A percentile compares a stretch with the other conserved stretches of the same genome.
phyloP scores from a whole-genome alignment of 257 asterid genomes.

The Nyctanthes arbortristis region DNA sequence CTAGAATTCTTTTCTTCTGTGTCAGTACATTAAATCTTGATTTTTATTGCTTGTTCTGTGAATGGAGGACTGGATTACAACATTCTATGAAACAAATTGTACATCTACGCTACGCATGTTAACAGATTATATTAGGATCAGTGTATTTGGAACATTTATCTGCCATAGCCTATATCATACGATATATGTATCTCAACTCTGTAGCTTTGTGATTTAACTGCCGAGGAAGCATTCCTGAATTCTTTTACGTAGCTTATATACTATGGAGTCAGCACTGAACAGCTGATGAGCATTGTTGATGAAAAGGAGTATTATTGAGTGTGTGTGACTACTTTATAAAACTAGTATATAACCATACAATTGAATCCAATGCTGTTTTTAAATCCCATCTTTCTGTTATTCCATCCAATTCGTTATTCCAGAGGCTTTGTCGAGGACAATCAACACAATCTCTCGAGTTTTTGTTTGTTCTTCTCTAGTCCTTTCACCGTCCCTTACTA shows the following conservation, averaged over 20 bases:
- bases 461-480: not conserved
- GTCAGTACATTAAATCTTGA: not conserved
- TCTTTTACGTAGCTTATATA: not conserved
- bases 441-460: not conserved
- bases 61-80: not conserved
- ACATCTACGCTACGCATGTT: not conserved
- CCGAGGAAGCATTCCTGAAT: not conserved
- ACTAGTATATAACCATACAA: not conserved
- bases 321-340: not conserved
- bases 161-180: not conserved
- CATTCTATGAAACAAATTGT: not conserved
- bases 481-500: constrained; percentile 2
- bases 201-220: not conserved
- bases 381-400: not conserved
- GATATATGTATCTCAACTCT: not conserved
- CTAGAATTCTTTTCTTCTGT: not conserved
- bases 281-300: not conserved
- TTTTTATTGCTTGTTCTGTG: not conserved
- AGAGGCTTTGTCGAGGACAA: not conserved
- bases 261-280: not conserved
- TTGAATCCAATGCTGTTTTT: not conserved
- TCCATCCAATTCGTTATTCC: not conserved
- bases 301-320: not conserved
- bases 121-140: not conserved
- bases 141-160: not conserved